phyloP scores from a whole-genome alignment of 352 stramenopile genomes.

The Globisporangium splendens region DNA sequence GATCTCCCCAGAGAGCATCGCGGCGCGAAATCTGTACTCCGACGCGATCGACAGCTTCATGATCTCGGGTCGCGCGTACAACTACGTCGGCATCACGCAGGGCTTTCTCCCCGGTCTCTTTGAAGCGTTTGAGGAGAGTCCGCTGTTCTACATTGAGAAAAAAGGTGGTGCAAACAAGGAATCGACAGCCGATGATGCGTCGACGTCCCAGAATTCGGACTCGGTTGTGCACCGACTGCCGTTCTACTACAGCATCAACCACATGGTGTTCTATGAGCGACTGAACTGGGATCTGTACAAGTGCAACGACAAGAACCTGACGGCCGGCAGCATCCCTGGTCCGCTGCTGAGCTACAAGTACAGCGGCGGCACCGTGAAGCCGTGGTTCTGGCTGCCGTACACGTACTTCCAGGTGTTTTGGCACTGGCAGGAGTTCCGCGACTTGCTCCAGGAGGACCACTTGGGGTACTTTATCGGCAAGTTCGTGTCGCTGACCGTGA shows the following conservation, averaged over 20 bases:
- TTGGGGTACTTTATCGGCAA: constrained; percentile 56
- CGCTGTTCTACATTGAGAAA: constrained; percentile 60
- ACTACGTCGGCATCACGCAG: constrained; percentile 80
- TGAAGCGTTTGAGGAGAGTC: constrained; percentile 77
- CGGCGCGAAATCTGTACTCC: constrained; percentile 70
- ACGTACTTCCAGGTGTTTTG: constrained; percentile 81
- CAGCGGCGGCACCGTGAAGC: constrained; percentile 65
- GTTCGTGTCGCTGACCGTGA: constrained; percentile 49
- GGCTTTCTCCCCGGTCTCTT: constrained; percentile 78
- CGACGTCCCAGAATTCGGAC: constrained; percentile 23
- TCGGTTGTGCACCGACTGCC: constrained; percentile 68
- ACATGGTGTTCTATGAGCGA: constrained; percentile 88
- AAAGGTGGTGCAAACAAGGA: constrained; percentile 31
- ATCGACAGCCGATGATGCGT: constrained; percentile 15
- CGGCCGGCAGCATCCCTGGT: constrained; percentile 51
- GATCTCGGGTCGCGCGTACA: constrained; percentile 78
- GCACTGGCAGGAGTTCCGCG: constrained; percentile 72
- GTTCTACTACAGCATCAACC: constrained; percentile 86
- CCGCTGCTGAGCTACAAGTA: constrained; percentile 81
- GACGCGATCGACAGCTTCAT: constrained; percentile 82
- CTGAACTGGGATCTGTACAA: constrained; percentile 87
- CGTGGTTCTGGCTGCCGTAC: constrained; percentile 83
- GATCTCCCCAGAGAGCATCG: constrained; percentile 66
- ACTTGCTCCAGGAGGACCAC: constrained; percentile 58
- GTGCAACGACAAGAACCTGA: constrained; percentile 71